Evolutionary conservation across 2,329 filamentous ascomycete genomes (phyloP).

Genomic region (Stemphylium lycopersici): DNA sequence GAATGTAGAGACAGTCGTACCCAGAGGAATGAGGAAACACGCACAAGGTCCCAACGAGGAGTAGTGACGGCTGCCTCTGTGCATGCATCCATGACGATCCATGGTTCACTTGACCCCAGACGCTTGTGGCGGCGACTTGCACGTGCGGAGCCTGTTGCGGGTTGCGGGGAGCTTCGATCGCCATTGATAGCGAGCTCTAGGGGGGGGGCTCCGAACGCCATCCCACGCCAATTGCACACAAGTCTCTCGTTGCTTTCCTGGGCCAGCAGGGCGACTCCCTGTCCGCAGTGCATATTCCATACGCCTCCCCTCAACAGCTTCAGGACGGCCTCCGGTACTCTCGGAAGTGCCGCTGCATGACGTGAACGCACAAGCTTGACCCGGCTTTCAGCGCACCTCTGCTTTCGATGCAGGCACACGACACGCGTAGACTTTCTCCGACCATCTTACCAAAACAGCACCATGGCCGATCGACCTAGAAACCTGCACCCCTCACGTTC

Average conservation of each 20-base stretch:
- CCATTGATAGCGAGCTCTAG: constrained; percentile 8
- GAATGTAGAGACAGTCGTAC: background rate
- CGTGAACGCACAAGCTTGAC: constrained; percentile 34
- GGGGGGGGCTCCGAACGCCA: background rate
- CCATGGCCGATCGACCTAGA: constrained; percentile 42
- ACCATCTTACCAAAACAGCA: constrained; percentile 12
- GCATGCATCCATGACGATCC: constrained; percentile 19
- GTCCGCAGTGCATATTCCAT: background rate
- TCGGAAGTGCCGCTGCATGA: constrained; percentile 33
- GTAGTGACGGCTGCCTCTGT: constrained; percentile 1
- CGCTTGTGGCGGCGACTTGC: constrained; percentile 9
- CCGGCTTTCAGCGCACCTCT: constrained; percentile 27
- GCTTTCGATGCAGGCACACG: constrained; percentile 36
- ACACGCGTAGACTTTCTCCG: constrained; percentile 18
- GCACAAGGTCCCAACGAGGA: background rate
- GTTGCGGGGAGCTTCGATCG: constrained; percentile 11
- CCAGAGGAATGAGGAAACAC: background rate
- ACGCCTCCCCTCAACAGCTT: background rate
- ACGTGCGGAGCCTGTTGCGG: constrained; percentile 17
- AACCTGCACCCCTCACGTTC: constrained; percentile 54
- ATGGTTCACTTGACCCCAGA: constrained; percentile 11
- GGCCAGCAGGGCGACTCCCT: background rate
- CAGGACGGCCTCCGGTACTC: background rate
- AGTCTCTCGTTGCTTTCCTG: constrained; percentile 2
- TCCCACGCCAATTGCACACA: background rate